These are phyloP conservation scores for Hsuehochloa calcarea DNA, from an alignment of 176 grass and related monocot species.

Conservation along the genomic window DNA sequence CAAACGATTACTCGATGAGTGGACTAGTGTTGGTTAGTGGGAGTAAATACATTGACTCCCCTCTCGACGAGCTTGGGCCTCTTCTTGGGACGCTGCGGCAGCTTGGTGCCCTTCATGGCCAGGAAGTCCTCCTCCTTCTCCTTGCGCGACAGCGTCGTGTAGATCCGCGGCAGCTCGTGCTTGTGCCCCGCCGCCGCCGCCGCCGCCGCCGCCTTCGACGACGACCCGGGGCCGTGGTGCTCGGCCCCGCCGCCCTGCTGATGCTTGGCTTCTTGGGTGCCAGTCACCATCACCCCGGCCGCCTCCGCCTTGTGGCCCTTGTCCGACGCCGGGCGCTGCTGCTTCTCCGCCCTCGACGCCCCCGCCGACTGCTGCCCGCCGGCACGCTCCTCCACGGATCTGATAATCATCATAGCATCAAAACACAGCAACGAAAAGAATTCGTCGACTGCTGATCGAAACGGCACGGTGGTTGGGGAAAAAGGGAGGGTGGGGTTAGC, in stretches of 20 bases:
- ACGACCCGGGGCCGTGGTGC: not conserved
- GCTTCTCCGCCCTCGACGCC: constrained; percentile 1
- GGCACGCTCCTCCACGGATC: constrained; percentile 56
- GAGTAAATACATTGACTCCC: constrained; percentile 37
- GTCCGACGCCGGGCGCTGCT: not conserved
- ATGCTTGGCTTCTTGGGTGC: not conserved
- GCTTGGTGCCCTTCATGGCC: constrained; percentile 75
- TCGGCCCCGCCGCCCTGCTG: not conserved
- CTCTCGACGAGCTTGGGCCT: constrained; percentile 65
- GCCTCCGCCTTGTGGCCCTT: constrained; percentile 28
- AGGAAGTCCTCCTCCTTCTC: constrained; percentile 88
- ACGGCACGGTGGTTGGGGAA: constrained; percentile 30
- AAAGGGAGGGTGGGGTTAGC: not conserved
- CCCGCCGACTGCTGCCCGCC: not conserved
- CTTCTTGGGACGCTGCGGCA: constrained; percentile 72
- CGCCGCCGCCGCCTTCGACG: not conserved
- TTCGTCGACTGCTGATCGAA: not conserved
- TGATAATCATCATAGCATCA: constrained; percentile 44
- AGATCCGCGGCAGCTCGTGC: constrained; percentile 69
- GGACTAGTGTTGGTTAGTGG: not conserved
- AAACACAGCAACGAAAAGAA: not conserved
- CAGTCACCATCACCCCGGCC: constrained; percentile 6
- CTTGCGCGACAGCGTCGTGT: constrained; percentile 62
- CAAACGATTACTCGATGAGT: not conserved
- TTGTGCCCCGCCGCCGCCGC: not conserved